Evolutionary conservation across 805 yeast species (phyloP), one percentile per base, ranked within the genome.

Genomic region (Komagataella mondaviorum): DNA sequence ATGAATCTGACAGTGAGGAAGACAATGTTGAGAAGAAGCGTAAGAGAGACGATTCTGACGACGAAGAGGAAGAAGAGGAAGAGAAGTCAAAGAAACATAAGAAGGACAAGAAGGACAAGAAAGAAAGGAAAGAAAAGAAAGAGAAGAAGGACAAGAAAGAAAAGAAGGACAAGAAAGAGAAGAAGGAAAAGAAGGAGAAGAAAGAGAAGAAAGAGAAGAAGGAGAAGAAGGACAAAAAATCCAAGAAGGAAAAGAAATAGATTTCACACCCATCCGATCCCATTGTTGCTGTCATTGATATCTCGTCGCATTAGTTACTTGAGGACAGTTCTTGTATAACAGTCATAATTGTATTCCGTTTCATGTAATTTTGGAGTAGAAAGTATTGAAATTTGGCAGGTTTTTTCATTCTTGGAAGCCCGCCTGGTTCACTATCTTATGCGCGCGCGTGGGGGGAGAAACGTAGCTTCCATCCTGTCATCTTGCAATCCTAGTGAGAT

Each of bases 1-100:
- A 54, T 36, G 64, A 63, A 46, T 59, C 60, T 17, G 64, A 60
- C 24, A 64, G 61, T 48, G 62, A 60, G 46, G 61, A 57, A 22
- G 66, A 62, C 30, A 22, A 16, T 16, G 16, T 22, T 6, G 24
- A 45, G 24, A 22, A 23, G 16, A 45, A 36, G 53, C 47, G 47
- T 53, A 69, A 65, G 20, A 68, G 63, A 23, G 59, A 60, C 14
- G 68, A 66, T 16, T 56, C 56, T 49, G 59, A 54, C 18, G 56
- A 52, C 45, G 55, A 57, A 49, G 58, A 61, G 30, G 59, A 59
- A 51, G 55, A 58, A 44, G 56, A 56, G 51, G 58, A 57, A 47
- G 54, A 55, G 48, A 59, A 54, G 45, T 62, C 58, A 58, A 53
- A 44, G 63, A 58, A 48, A 57, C 56, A 51, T 57, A 59, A 44